A percentile compares a stretch with the other conserved stretches of the same genome.
Evolutionary conservation across 192 early-diverging fungal genomes (phyloP).

Genomic region (Rhizophagus prolifer): DNA sequence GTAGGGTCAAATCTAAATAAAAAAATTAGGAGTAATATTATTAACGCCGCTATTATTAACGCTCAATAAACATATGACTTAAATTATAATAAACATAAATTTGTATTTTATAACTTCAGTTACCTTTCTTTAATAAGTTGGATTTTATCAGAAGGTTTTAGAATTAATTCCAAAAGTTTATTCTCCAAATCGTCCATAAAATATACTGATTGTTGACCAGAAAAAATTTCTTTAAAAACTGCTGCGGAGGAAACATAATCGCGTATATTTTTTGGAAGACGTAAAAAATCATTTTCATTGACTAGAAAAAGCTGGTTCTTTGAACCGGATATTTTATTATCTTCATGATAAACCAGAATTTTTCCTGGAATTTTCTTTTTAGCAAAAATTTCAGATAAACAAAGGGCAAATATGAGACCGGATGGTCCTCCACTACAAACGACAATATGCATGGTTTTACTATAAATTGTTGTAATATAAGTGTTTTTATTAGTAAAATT

Average conservation of each 20-base stretch:
- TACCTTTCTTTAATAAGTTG: too few relatives aligned
- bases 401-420: neutral
- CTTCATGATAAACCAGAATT: neutral
- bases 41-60: too few relatives aligned
- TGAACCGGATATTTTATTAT: too few relatives aligned
- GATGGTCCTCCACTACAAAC: neutral
- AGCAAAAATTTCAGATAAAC: neutral
- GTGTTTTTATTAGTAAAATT: too few relatives aligned
- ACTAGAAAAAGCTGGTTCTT: neutral
- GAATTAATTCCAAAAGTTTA: neutral
- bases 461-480: too few relatives aligned
- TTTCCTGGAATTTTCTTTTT: neutral
- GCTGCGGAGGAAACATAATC: neutral
- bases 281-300: neutral
- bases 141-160: neutral
- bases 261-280: neutral
- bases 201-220: neutral
- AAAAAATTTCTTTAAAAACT: neutral
- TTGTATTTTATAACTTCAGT: too few relatives aligned
- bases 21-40: neutral
- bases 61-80: too few relatives aligned
- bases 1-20: neutral
- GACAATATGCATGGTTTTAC: neutral
- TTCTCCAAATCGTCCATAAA: neutral
- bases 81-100: neutral